Evolutionary conservation across 2,329 filamentous ascomycete genomes (phyloP).

Genomic region (Chlorencoelia australis): DNA sequence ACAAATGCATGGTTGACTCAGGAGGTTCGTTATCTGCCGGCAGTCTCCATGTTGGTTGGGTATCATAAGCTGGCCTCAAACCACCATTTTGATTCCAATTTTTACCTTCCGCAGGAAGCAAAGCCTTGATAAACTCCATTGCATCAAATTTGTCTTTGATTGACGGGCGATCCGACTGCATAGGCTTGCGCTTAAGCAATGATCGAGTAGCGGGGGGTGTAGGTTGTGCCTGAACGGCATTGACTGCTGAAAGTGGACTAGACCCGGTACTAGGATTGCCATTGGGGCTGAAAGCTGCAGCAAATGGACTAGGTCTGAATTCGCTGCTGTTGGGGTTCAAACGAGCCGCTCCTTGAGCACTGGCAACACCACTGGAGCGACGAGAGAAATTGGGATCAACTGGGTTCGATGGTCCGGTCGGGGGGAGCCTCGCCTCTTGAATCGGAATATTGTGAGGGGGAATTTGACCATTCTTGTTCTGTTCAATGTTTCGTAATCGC

Average conservation of each 20-base stretch:
- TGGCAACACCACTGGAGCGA: constrained; percentile 41
- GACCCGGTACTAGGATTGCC: constrained; percentile 51
- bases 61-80: constrained; percentile 77
- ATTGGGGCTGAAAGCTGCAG: constrained; percentile 69
- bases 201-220: constrained; percentile 34
- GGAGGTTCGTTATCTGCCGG: constrained; percentile 62
- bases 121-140: constrained; percentile 45
- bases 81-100: constrained; percentile 70
- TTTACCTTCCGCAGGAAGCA: constrained; percentile 42
- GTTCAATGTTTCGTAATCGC: constrained; percentile 22
- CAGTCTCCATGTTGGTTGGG: constrained; percentile 74
- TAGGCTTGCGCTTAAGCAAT: constrained; percentile 61
- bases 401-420: constrained; percentile 59
- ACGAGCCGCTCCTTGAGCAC: constrained; percentile 43
- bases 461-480: constrained; percentile 17
- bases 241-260: constrained; percentile 53
- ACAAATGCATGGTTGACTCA: constrained; percentile 51
- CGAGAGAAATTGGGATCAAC: constrained; percentile 43
- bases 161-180: constrained; percentile 45
- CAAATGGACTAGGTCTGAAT: constrained; percentile 78
- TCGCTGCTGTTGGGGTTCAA: constrained; percentile 61
- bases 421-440: constrained; percentile 58
- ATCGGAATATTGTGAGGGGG: constrained; percentile 17
- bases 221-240: constrained; percentile 24
- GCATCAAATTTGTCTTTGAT: constrained; percentile 50